These are phyloP conservation scores for California macrophylla DNA, from an alignment of 441 rosid genomes.

Conservation along the genomic window DNA sequence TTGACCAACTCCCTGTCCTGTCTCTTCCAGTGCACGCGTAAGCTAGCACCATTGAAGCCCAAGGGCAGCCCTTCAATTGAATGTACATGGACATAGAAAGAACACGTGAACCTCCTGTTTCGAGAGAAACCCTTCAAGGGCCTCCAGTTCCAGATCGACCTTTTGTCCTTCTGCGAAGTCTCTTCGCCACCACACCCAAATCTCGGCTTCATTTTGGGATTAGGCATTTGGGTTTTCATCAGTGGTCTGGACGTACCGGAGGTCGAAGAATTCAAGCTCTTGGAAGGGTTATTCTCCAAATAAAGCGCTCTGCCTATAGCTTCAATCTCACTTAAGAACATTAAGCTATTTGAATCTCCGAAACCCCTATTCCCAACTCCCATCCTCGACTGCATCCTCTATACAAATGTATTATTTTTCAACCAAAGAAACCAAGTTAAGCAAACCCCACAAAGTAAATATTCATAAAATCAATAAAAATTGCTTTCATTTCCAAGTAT, in stretches of 20 bases:
- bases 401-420: not conserved
- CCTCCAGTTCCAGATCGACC: conserved; percentile 77
- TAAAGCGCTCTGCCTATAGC: conserved; percentile 73
- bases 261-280: conserved; percentile 26
- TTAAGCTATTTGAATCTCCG: conserved; percentile 39
- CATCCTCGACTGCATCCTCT: conserved; percentile 8
- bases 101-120: conserved; percentile 59
- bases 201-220: conserved; percentile 29
- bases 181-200: conserved; percentile 50
- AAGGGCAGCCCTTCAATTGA: conserved; percentile 58
- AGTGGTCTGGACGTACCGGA: conserved; percentile 32
- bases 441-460: not conserved
- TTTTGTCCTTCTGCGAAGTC: conserved; percentile 56
- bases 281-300: conserved; percentile 35
- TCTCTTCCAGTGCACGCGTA: conserved; percentile 84
- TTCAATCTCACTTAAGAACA: conserved; percentile 63
- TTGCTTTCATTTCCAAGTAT: not conserved
- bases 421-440: not conserved
- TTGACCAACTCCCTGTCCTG: conserved; percentile 54
- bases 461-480: not conserved
- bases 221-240: conserved; percentile 31
- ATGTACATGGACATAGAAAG: conserved; percentile 71
- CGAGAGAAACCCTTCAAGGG: conserved; percentile 70
- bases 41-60: conserved; percentile 41
- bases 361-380: conserved; percentile 42